phyloP scores from a whole-genome alignment of 148 eudicot genomes.

The Linanthus parryae region DNA sequence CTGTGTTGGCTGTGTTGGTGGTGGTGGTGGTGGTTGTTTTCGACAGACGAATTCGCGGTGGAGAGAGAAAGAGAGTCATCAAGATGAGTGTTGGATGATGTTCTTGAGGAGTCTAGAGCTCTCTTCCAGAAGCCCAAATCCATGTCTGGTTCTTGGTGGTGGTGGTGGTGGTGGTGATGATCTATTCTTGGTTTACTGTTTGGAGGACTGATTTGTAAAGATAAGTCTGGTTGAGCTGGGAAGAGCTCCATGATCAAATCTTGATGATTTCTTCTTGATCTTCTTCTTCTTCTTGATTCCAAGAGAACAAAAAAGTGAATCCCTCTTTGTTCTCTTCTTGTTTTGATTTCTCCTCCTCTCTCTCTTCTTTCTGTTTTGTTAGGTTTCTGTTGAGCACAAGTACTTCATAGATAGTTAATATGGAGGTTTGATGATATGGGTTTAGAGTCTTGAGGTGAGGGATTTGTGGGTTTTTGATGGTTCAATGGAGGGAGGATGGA shows the following conservation, averaged over 20 bases:
- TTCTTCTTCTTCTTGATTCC: too few species aligned
- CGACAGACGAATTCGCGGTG: too few species aligned
- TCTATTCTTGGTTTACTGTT: slow-evolving; percentile 27
- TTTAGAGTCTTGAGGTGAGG: neutral
- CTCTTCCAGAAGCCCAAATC: slow-evolving; percentile 42
- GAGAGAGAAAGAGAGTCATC: too few species aligned
- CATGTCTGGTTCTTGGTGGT: slow-evolving; percentile 18
- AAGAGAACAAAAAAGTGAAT: too few species aligned
- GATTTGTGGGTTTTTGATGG: slow-evolving; percentile 11
- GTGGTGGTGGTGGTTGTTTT: slow-evolving; percentile 12
- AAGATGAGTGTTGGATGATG: too few species aligned
- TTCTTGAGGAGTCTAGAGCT: slow-evolving; percentile 36
- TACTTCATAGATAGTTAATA: slow-evolving; percentile 1
- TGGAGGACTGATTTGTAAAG: slow-evolving; percentile 73
- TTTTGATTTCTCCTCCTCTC: neutral
- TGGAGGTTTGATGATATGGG: slow-evolving; percentile 5
- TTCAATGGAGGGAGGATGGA: too few species aligned
- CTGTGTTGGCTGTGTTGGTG: neutral
- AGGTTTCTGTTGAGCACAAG: slow-evolving; percentile 1
- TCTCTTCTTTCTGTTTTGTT: too few species aligned
- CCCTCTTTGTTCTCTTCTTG: neutral
- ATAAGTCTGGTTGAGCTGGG: slow-evolving; percentile 71
- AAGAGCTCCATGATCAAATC: slow-evolving; percentile 74
- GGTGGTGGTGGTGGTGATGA: too few species aligned
- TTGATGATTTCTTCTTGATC: too few species aligned